Evolutionary conservation across 768 basidiomycete genomes (phyloP).

Genomic region (Boletus sp.): DNA sequence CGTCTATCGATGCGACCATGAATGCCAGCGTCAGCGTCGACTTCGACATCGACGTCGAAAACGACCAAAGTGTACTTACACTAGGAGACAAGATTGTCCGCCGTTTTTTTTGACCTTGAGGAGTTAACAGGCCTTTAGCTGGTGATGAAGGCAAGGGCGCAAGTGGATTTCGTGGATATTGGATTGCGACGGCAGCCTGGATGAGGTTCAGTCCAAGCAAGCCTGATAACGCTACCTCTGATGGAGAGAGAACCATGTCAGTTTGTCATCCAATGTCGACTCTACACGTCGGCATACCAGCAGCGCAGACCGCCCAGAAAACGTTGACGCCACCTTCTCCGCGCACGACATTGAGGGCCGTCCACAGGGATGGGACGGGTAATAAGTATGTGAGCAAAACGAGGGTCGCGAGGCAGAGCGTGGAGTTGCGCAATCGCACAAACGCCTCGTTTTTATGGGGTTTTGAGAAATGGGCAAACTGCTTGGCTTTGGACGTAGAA

Average conservation of each 20-base stretch:
- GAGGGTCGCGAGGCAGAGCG: constrained; percentile 32
- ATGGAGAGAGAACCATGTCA: background rate
- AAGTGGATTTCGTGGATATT: constrained; percentile 34
- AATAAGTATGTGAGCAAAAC: constrained; percentile 37
- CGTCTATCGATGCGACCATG: constrained; percentile 7
- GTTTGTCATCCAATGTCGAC: background rate
- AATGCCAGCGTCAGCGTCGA: background rate
- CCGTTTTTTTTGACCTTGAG: constrained; percentile 29
- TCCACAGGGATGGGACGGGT: constrained; percentile 39
- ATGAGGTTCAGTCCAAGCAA: constrained; percentile 35
- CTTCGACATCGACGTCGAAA: background rate
- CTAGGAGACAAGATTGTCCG: constrained; percentile 22
- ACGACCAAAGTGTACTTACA: constrained; percentile 11
- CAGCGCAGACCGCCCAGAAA: constrained; percentile 27
- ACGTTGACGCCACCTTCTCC: constrained; percentile 1
- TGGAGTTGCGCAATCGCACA: constrained; percentile 39
- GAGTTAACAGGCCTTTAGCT: constrained; percentile 21
- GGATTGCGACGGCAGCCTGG: constrained; percentile 37
- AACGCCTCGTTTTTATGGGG: constrained; percentile 38
- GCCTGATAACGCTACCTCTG: constrained; percentile 32
- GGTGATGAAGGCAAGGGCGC: constrained; percentile 27
- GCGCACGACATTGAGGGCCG: constrained; percentile 33
- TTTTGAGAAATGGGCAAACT: constrained; percentile 28
- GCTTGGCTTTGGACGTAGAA: constrained; percentile 19
- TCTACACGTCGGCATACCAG: constrained; percentile 25